Evolutionary conservation across 2,329 filamentous ascomycete species (phyloP).

Genomic region (Pseudogymnoascus sp.): DNA sequence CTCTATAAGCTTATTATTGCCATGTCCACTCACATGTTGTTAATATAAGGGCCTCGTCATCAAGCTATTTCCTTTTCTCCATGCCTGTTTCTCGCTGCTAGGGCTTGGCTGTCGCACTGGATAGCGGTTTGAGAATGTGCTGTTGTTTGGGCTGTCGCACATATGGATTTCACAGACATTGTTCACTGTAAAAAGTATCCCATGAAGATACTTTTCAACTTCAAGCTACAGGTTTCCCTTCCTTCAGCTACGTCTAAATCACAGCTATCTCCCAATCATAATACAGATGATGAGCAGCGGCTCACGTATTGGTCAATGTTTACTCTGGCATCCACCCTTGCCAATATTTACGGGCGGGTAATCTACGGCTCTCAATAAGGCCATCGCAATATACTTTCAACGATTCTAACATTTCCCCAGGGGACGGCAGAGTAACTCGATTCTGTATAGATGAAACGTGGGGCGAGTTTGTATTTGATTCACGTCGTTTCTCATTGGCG

Average conservation of each 20-base stretch:
- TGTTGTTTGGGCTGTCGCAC: neutral
- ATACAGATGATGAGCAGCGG: neutral
- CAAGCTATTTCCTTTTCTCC: neutral
- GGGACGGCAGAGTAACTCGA: neutral
- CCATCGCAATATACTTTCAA: neutral
- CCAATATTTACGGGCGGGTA: neutral
- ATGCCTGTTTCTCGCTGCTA: neutral
- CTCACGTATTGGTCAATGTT: neutral
- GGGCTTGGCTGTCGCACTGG: neutral
- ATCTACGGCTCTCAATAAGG: neutral
- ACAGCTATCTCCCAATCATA: neutral
- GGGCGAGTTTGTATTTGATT: neutral
- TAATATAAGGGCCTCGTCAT: neutral
- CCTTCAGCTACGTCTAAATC: neutral
- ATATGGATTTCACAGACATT: neutral
- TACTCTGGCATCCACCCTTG: neutral
- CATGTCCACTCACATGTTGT: neutral
- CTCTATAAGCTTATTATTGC: neutral
- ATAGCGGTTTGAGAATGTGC: neutral
- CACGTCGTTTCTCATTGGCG: neutral
- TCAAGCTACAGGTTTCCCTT: neutral
- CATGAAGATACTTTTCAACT: neutral
- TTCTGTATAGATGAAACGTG: neutral
- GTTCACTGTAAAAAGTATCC: neutral
- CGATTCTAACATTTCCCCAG: neutral